A percentile compares a stretch with the other conserved stretches of the same genome.
Conservation (phyloP, 306 rosid species). For the Sphenostylis stenocarpa region DNA sequence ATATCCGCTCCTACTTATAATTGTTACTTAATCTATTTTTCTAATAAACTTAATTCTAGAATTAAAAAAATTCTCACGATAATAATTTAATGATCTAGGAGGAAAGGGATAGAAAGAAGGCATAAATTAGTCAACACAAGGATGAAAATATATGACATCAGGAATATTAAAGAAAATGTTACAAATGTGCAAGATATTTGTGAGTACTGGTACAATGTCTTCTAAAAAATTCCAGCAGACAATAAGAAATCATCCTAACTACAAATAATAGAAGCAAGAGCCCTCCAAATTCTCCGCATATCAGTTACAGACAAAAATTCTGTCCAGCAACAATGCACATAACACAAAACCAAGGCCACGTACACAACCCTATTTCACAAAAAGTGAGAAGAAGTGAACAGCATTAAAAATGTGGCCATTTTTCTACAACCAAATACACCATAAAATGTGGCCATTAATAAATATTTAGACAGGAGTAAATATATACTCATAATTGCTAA, state of each 20-base stretch:
- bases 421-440: background rate
- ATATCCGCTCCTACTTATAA: background rate
- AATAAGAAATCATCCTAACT: background rate
- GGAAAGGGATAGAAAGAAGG: background rate
- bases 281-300: background rate
- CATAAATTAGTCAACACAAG: background rate
- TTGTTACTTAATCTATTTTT: background rate
- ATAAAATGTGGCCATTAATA: too few relatives aligned
- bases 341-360: constrained; percentile 1
- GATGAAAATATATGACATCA: background rate
- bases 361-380: background rate
- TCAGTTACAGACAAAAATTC: background rate
- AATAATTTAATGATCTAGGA: background rate
- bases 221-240: background rate
- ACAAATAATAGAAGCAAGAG: background rate
- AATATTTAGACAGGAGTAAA: background rate
- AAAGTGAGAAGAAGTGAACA: background rate
- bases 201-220: constrained; percentile 1
- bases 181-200: background rate
- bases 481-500: background rate
- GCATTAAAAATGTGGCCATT: background rate
- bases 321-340: constrained; percentile 2
- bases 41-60: constrained; percentile 1
- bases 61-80: background rate
- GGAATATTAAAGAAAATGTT: constrained; percentile 17